A percentile compares a stretch with the other conserved stretches of the same genome.
Conservation (phyloP, 495 filamentous ascomycete species). For the Talaromyces trachyspermus region DNA sequence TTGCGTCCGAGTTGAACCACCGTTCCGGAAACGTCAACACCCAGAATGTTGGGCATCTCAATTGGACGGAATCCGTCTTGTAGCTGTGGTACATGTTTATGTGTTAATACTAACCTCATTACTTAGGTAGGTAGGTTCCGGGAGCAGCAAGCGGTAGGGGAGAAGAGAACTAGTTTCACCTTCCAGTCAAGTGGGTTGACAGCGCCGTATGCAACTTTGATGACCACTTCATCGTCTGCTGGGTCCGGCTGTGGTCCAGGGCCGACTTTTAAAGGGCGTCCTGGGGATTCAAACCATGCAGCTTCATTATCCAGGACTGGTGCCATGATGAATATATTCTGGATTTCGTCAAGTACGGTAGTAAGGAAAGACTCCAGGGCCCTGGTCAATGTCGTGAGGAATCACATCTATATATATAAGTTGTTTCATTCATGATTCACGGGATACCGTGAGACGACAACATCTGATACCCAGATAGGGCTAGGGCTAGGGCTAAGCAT, state of each 20-base stretch:
- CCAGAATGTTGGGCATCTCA: conserved; percentile 35
- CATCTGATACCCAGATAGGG: neutral
- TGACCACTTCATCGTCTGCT: conserved; percentile 15
- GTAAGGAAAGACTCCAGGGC: too few relatives aligned
- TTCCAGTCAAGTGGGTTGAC: conserved; percentile 17
- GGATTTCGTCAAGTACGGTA: neutral
- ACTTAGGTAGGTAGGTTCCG: neutral
- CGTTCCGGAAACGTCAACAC: conserved; percentile 46
- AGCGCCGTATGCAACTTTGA: conserved; percentile 17
- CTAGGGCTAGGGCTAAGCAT: neutral
- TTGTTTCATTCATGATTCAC: neutral
- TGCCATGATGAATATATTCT: neutral
- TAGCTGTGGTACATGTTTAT: too few relatives aligned
- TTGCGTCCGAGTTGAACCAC: conserved; percentile 37
- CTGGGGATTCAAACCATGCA: conserved; percentile 22
- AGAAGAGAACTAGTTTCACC: conserved; percentile 3
- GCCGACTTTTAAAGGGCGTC: conserved; percentile 6
- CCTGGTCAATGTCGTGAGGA: too few relatives aligned
- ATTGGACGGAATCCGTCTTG: neutral
- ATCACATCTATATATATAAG: neutral
- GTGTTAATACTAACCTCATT: too few relatives aligned
- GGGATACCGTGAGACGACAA: neutral
- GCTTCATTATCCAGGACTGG: conserved; percentile 21
- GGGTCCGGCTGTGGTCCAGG: conserved; percentile 13
- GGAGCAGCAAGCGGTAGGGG: neutral